Evolutionary conservation across 192 early-diverging fungal species (phyloP).

Genomic region (Coemansia sp.): DNA sequence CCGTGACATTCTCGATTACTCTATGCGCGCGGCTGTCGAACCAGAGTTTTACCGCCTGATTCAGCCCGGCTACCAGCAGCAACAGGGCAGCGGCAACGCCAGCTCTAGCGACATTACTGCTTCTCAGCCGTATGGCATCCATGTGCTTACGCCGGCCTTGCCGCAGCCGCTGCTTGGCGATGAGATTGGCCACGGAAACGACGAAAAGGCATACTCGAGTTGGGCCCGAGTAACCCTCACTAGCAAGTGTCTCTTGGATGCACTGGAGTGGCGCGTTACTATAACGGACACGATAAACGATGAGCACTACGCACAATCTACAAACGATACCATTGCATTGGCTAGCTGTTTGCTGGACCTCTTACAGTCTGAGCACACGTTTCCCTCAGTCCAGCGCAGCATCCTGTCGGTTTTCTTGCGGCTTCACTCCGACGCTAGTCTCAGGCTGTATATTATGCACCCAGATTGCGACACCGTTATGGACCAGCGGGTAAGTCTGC

Average conservation of each 20-base stretch:
- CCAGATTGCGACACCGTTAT: slow-evolving; percentile 40
- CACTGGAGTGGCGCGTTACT: slow-evolving; percentile 37
- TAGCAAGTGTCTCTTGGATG: slow-evolving; percentile 19
- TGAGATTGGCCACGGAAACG: neutral
- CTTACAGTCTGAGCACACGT: slow-evolving; percentile 34
- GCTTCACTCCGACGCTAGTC: slow-evolving; percentile 40
- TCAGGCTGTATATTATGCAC: slow-evolving; percentile 40
- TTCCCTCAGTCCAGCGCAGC: slow-evolving; percentile 38
- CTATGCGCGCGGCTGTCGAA: slow-evolving; percentile 31
- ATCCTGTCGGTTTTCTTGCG: slow-evolving; percentile 39
- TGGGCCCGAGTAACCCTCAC: slow-evolving; percentile 27
- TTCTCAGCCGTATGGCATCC: neutral
- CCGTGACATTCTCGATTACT: slow-evolving; percentile 9
- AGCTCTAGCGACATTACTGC: slow-evolving; percentile 1
- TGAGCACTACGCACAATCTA: slow-evolving; percentile 16
- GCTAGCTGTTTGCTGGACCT: slow-evolving; percentile 34
- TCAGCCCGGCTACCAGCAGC: slow-evolving; percentile 1
- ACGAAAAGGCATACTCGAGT: slow-evolving; percentile 28
- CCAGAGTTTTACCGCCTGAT: slow-evolving; percentile 14
- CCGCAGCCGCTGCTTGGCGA: slow-evolving; percentile 11
- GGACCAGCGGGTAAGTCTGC: slow-evolving; percentile 50
- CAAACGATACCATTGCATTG: slow-evolving; percentile 35
- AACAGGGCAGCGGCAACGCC: slow-evolving; percentile 3
- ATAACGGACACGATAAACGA: slow-evolving; percentile 29
- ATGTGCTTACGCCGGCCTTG: neutral